These are phyloP conservation scores for Beauveria rudraprayagi DNA, from an alignment of 2,329 filamentous ascomycete genomes.

Conservation along the genomic window DNA sequence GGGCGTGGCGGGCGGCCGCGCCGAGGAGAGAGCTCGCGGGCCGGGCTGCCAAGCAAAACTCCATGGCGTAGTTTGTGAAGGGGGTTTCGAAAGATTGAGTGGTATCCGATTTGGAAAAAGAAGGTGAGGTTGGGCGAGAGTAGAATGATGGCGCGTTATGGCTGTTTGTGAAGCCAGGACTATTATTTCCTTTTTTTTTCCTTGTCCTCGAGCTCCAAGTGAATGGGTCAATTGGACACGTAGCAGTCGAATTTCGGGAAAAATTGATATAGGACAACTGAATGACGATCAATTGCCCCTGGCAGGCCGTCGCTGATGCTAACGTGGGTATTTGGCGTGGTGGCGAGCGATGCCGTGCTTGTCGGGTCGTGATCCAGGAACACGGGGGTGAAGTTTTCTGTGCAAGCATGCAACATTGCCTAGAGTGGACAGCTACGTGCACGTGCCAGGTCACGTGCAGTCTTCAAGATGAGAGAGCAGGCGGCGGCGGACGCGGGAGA, in stretches of 20 bases:
- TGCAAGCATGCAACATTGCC: conserved; percentile 10
- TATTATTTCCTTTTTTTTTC: neutral
- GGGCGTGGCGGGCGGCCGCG: conserved; percentile 11
- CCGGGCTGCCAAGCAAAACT: conserved; percentile 27
- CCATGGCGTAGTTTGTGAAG: conserved; percentile 21
- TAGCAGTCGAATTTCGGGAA: neutral
- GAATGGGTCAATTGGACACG: conserved; percentile 10
- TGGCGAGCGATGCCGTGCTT: neutral
- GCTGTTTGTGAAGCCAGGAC: neutral
- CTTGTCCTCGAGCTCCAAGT: conserved; percentile 7
- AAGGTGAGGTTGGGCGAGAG: too few species aligned
- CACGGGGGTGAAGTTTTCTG: conserved; percentile 12
- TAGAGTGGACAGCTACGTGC: neutral
- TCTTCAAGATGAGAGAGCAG: neutral
- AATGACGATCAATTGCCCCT: neutral
- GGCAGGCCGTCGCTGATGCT: neutral
- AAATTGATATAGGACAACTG: neutral
- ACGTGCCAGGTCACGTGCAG: conserved; percentile 7
- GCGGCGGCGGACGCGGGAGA: neutral
- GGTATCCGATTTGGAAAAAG: too few species aligned
- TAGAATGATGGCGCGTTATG: too few species aligned
- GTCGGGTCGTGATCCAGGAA: neutral
- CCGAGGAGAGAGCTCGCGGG: conserved; percentile 27
- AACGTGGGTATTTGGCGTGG: neutral
- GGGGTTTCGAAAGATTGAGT: too few species aligned